Base-by-base conservation (phyloP, 2,329 filamentous ascomycete species). In the Epichloe aotearoae region DNA sequence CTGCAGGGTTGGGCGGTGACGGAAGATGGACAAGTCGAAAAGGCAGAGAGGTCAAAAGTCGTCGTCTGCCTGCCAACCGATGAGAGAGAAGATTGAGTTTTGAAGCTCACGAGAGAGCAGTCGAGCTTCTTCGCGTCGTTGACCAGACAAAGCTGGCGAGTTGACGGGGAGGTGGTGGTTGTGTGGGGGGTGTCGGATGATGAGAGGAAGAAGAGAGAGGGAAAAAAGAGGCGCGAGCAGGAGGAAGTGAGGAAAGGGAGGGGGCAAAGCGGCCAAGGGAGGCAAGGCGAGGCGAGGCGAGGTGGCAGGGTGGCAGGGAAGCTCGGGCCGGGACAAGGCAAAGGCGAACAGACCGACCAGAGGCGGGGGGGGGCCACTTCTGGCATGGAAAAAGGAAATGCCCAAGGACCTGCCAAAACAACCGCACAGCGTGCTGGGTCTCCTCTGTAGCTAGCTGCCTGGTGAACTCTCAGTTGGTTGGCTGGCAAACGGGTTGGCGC, bases 201-300 rank as follows among this genome's bases (percentile, higher is more conserved):
- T 49, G 49, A 48, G 45, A 47, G 49, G 47, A 50, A 52, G 47
- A 52, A 51, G 51, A 50, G 51, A 49, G 46, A 50, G 40, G 50
- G 6, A 7, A 42, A 43, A 42, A 20, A 43, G 17, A 47, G 47
- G 48, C 45, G 49, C 39, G 40, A 36, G 42, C 20, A 45, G 37
- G 5, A 39, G 20, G 23, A 46, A 51, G 49, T 26, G 23, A 47
- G 37, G 45, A 50, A 49, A 50, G 46, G 51, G 47, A 46, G 23
- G 46, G 37, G 37, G 37, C 23, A 33, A n/a, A 45, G 42, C 11
- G 33, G 33, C 26, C 30, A 34, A 33, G 23, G 42, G n/a, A 10
- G 23, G 20, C 14, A 3, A 12, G 14, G 8, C n/a, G 42, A 19
- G 36, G 36, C 17, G 36, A 19, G 36, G 23, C 36, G 20, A 39